Base-by-base conservation (phyloP, 2,329 filamentous ascomycete species). In the Fusarium staphyleae region DNA sequence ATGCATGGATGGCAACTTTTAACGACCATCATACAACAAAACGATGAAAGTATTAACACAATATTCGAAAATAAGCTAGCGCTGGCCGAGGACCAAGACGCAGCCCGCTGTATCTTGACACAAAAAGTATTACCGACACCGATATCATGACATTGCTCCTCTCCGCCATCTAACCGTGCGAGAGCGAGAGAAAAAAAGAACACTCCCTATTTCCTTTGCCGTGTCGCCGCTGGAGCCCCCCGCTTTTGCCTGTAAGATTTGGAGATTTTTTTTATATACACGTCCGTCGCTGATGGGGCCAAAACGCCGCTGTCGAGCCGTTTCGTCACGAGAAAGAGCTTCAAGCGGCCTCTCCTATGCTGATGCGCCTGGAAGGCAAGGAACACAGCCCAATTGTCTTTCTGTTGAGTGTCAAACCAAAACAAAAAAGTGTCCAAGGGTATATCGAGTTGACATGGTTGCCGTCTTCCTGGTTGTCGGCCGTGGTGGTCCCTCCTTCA, bases 181-280 rank as follows among this genome's bases (percentile, higher is more conserved):
- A 49, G 44, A 55, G 29, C 22, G 22, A 24, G 19, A 22, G 6
- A 55, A 54, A 33, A 58, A 42, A 44, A 33, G 28, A 30, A 39
- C 47, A 49, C 43, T 33, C 19, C 46, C 42, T 26, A 28, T 15
- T 37, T 40, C 32, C 37, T 41, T 62, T 62, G 36, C 30, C 51
- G 41, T 60, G 18, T 54, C 35, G 58, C 58, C 46, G 54, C 46
- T 58, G 42, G 34, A 46, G 33, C 47, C 47, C 35, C 34, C 33
- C 19, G 46, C 47, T 51, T 47, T 49, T 49, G 37, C 48, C 29
- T 49, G 43, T 52, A 48, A 39, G 57, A 56, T 66, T 62, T 63
- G 58, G 54, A 66, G 52, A 57, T 62, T 52, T 54, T 62, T 52
- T 48, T 55, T 64, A 64, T 65, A 57, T 64, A 67, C 63, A 66